Base-by-base conservation (phyloP, 2,329 filamentous ascomycete species). In the Alternaria conjuncta region DNA sequence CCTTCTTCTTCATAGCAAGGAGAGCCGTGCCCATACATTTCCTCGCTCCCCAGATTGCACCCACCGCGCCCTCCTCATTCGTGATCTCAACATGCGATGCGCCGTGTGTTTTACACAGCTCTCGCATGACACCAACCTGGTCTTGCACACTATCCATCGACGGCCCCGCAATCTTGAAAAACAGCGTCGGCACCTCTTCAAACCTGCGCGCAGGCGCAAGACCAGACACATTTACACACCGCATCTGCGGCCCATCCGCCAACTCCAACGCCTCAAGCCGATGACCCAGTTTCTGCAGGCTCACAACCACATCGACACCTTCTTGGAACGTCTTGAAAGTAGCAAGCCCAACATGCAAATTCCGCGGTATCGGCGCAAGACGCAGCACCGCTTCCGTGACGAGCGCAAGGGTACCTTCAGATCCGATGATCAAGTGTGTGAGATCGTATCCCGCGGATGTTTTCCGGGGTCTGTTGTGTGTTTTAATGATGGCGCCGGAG, bases 371-470 rank as follows among this genome's bases (percentile, higher is more conserved):
- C 10, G 92, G 89, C 0, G 92, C 92, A 30, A 97, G 84, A 82
- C 95, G 96, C 67, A 97, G 83, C 2, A 91, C 93, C 1, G 93
- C 94, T 83, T 97, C 94, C 0, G 94, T 97, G 21, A 97, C 92
- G 9, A 97, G 86, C 3, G 93, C 94, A 2, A 97, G 88, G 1
- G 94, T 97, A 41, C 94, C 94, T 83, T 97, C 94, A 64, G 90
- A 94, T 21, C 94, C 94, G 79, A 97, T 91, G 78, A 97, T 93
- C 43, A 96, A 85, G 71, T 90, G 90, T 3, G 93, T 97, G 58
- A 97, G 86, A 78, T 97, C 93, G 81, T 97, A 97, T 13, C 94
- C 94, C 23, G 94, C 94, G 60, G 90, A 93, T 72, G 91, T 94
- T 84, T 97, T 97, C 66, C 93, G 87, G 4, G 94, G 93, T 46